Evolutionary conservation across 2,329 filamentous ascomycete genomes (phyloP).

Genomic region (Paecilomyces formosus): DNA sequence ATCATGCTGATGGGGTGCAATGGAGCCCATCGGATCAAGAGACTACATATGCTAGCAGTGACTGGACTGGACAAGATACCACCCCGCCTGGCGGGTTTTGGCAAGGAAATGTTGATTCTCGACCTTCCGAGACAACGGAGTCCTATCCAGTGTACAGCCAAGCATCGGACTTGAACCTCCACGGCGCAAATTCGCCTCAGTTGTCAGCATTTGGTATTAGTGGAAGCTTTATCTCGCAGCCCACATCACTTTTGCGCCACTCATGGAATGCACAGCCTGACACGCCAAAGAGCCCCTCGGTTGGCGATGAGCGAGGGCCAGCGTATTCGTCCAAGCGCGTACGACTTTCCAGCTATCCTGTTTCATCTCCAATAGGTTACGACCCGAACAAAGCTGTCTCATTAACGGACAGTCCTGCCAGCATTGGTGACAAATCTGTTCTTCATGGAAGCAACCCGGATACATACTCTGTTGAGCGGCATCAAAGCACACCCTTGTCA

Average conservation of each 20-base stretch:
- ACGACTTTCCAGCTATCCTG: neutral
- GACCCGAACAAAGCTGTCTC: neutral
- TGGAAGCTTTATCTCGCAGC: conserved; percentile 22
- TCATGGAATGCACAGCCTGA: conserved; percentile 29
- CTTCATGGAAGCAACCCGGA: neutral
- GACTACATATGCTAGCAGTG: neutral
- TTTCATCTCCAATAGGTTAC: neutral
- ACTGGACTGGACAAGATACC: neutral
- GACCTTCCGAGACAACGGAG: neutral
- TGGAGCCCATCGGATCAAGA: neutral
- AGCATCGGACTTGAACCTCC: conserved; percentile 11
- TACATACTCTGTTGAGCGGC: neutral
- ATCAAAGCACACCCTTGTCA: neutral
- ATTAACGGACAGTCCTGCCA: neutral
- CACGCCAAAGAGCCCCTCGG: conserved; percentile 13
- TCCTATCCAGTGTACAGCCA: neutral
- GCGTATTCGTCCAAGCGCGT: neutral
- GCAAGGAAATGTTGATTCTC: neutral
- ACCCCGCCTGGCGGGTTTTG: neutral
- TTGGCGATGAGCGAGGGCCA: neutral
- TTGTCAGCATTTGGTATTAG: conserved; percentile 23
- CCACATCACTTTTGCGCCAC: conserved; percentile 28
- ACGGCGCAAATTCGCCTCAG: conserved; percentile 15
- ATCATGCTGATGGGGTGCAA: neutral
- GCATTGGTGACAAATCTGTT: neutral